Evolutionary conservation across 2,329 filamentous ascomycete species (phyloP), one percentile per base, ranked within the genome.

Genomic region (Hypoxylon sp.): DNA sequence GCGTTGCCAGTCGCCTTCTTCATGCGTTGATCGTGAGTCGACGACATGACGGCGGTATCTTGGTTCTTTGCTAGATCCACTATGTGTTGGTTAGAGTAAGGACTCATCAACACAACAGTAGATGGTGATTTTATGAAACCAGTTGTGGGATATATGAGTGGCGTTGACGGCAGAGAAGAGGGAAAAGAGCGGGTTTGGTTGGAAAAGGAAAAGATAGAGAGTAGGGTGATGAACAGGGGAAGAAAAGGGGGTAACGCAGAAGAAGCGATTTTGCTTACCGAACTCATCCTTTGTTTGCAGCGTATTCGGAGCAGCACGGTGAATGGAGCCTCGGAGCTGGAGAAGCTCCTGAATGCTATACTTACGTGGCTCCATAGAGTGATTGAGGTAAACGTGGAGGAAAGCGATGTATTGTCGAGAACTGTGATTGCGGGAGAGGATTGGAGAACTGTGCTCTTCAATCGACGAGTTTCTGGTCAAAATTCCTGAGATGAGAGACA

Each of bases 311-410:
- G 70, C 29, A 3, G 27, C n/a, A 8, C 58, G 43, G 12, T 63
- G 56, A 8, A 67, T 45, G 1, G 60, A 47, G 21, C 50, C 74
- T 34, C 78, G 77, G 39, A 85, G 75, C 61, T 74, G 77, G 46
- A 85, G 74, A n/a, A 86, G 77, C 73, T 86, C 82, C 34, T 75
- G 72, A 53, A 81, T 73, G 7, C 78, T 79, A 69, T 86, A 86
- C 9, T 71, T 79, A 45, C 76, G 78, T 11, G 78, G 76, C 57
- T 76, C 75, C 84, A 86, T 85, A 57, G 74, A 74, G 73, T 74
- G 56, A 48, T 73, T 64, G 63, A 81, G 70, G 66, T 78, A 80
- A 66, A 77, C 79, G 67, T 82, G 82, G 63, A 83, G 70, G 70
- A 76, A n/a, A 75, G 74, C 77, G 34, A 78, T 78, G 70, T 78